Conservation (phyloP, 139 green algal genomes). For the Haematococcus lacustris region DNA sequence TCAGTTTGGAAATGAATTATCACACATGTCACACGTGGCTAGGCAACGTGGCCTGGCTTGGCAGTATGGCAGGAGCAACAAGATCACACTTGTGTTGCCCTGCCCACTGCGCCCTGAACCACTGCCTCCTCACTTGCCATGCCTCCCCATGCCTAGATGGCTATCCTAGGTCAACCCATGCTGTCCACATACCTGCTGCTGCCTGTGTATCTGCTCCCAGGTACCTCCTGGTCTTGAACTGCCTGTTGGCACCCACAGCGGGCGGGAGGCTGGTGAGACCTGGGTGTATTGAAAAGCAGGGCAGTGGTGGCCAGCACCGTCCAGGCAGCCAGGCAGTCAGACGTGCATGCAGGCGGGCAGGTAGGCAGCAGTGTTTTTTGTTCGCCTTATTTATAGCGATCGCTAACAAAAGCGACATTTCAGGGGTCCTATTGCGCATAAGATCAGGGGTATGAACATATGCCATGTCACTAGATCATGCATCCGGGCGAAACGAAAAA, state of each 20-base stretch:
- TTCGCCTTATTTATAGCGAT: not conserved
- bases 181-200: not conserved
- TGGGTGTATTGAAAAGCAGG: not conserved
- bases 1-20: not conserved
- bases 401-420: not conserved
- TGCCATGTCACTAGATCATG: too few relatives aligned
- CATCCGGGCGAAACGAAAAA: too few relatives aligned
- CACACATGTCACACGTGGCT: not conserved
- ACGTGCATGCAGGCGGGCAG: too few relatives aligned
- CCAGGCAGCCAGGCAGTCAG: too few relatives aligned
- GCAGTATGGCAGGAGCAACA: not conserved
- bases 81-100: not conserved
- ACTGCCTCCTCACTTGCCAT: too few relatives aligned
- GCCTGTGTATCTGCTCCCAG: slow-evolving; percentile 6
- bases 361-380: not conserved
- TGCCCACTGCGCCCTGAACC: not conserved
- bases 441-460: too few relatives aligned
- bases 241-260: slow-evolving; percentile 46
- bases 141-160: too few relatives aligned
- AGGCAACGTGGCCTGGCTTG: not conserved
- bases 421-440: not conserved
- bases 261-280: slow-evolving; percentile 52
- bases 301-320: not conserved
- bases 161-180: not conserved
- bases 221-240: slow-evolving; percentile 64